phyloP scores from a whole-genome alignment of 768 basidiomycete species.

The Amanita pseudoporphyria region DNA sequence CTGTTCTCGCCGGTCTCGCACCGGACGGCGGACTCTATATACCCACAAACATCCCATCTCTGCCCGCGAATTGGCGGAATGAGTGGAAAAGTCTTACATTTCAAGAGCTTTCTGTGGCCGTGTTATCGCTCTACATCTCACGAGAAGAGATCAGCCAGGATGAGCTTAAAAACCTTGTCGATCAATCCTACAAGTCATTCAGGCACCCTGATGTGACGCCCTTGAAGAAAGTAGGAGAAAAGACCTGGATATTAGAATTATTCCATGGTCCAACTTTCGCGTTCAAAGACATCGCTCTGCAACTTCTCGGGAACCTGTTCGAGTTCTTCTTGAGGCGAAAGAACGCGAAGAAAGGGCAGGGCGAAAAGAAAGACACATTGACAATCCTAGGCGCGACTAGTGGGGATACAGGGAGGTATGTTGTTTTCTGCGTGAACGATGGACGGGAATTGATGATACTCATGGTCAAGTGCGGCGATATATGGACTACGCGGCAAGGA shows the following conservation, averaged over 20 bases:
- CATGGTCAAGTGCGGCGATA: constrained; percentile 74
- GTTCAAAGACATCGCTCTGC: constrained; percentile 97
- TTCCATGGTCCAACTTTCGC: constrained; percentile 99
- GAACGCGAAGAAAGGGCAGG: constrained; percentile 55
- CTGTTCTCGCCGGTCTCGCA: constrained; percentile 90
- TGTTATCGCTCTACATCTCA: constrained; percentile 87
- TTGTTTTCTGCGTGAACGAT: constrained; percentile 1
- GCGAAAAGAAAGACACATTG: constrained; percentile 56
- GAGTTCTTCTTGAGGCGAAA: constrained; percentile 84
- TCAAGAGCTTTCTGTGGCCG: constrained; percentile 71
- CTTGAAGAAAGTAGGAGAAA: constrained; percentile 55
- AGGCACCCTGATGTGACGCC: constrained; percentile 80
- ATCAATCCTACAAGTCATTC: constrained; percentile 80
- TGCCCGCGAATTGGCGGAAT: constrained; percentile 75
- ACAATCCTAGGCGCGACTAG: constrained; percentile 97
- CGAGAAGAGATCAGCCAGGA: constrained; percentile 62
- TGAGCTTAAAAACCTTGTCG: constrained; percentile 67
- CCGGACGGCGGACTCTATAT: constrained; percentile 98
- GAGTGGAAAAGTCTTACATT: constrained; percentile 74
- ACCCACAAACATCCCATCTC: constrained; percentile 71
- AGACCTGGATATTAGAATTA: constrained; percentile 75
- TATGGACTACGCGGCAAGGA: constrained; percentile 93
- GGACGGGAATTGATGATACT: not conserved
- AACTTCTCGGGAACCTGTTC: constrained; percentile 92
- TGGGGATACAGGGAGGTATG: constrained; percentile 92